These are phyloP conservation scores for Chaetomium tenue DNA, from an alignment of 495 filamentous ascomycete genomes.

Conservation along the genomic window DNA sequence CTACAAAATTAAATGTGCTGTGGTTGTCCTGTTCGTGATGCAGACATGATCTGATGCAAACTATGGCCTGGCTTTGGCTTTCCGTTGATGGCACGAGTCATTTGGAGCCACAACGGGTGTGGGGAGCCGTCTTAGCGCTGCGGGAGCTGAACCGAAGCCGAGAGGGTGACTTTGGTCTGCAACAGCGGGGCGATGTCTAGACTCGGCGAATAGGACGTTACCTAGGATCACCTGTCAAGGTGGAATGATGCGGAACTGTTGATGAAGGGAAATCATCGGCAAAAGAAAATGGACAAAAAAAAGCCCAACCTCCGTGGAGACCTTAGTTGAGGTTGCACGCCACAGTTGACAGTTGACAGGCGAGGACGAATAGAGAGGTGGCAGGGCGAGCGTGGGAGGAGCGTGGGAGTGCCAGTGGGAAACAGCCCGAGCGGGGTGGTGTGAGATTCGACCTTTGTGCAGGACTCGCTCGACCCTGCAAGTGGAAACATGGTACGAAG, in stretches of 20 bases:
- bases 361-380: background rate
- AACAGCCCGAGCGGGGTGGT: too few relatives aligned
- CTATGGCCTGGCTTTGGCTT: background rate
- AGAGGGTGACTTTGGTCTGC: background rate
- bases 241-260: background rate
- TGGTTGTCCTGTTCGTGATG: background rate
- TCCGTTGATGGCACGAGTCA: background rate
- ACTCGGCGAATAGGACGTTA: too few relatives aligned
- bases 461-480: too few relatives aligned
- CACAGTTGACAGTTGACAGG: background rate
- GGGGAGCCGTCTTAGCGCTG: conserved; percentile 1
- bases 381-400: conserved; percentile 3
- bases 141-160: conserved; percentile 5
- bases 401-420: background rate
- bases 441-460: too few relatives aligned
- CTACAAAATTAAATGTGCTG: background rate
- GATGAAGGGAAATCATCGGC: background rate
- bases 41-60: background rate
- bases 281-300: background rate
- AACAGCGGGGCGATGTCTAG: too few relatives aligned
- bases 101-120: conserved; percentile 3
- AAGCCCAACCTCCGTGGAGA: background rate
- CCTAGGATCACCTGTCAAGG: background rate
- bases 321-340: background rate
- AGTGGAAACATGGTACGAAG: too few relatives aligned